These are phyloP conservation scores for Podospora conica DNA, from an alignment of 495 filamentous ascomycete genomes.

Conservation along the genomic window DNA sequence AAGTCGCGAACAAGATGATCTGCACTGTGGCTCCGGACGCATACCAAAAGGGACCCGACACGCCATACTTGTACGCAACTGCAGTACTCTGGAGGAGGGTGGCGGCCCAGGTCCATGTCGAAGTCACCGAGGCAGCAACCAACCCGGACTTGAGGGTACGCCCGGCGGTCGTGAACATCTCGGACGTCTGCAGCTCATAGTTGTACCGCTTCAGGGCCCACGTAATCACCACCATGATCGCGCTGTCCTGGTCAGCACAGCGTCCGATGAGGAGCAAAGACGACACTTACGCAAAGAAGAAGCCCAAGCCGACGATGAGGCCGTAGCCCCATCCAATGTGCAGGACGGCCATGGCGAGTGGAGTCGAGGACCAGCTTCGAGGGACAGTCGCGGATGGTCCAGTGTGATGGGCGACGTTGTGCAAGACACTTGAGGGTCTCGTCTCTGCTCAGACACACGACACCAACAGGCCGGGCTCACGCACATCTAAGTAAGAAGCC, in stretches of 20 bases:
- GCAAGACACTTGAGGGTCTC: not conserved
- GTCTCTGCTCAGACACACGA: not conserved
- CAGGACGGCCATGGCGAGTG: not conserved
- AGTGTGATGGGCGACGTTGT: not conserved
- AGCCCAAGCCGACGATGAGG: conserved; percentile 8
- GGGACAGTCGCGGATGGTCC: no score
- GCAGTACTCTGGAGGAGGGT: conserved; percentile 3
- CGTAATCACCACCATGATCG: conserved; percentile 5
- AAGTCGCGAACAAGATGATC: conserved; percentile 42
- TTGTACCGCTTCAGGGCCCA: conserved; percentile 10
- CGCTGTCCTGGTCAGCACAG: not conserved
- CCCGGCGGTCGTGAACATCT: conserved; percentile 7
- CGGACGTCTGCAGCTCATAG: conserved; percentile 7
- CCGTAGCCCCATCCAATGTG: conserved; percentile 9
- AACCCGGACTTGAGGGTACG: conserved; percentile 5
- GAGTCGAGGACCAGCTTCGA: not conserved
- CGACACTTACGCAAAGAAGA: conserved; percentile 6
- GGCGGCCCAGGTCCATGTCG: conserved; percentile 7
- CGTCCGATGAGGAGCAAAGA: not conserved
- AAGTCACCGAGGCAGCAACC: conserved; percentile 4
- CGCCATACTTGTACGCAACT: conserved; percentile 9
- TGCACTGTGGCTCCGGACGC: conserved; percentile 40
- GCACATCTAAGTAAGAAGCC: not conserved
- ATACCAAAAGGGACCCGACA: conserved; percentile 34
- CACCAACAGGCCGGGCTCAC: not conserved